Conservation (phyloP, 176 grass and related monocot species). For the Pharus latifolius region DNA sequence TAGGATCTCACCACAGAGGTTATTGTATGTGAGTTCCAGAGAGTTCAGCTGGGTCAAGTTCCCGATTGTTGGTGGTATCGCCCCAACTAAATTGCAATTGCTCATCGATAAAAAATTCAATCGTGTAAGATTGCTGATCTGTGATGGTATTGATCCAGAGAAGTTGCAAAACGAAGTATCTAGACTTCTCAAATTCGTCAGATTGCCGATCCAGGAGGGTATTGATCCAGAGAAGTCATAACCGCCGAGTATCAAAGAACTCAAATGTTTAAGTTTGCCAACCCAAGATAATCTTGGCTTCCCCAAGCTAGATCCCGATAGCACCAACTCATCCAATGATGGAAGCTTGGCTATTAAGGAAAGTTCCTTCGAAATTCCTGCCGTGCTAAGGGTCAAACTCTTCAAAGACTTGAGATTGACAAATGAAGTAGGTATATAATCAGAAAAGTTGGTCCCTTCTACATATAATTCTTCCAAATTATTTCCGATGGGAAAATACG, state of each 20-base stretch:
- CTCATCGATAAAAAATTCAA: not conserved
- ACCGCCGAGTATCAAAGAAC: too few relatives aligned
- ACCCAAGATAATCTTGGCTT: too few relatives aligned
- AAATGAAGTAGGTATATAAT: not conserved
- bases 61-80: not conserved
- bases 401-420: not conserved
- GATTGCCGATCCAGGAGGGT: too few relatives aligned
- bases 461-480: not conserved
- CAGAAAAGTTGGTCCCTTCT: not conserved
- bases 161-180: too few relatives aligned
- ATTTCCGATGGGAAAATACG: not conserved
- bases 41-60: not conserved
- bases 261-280: too few relatives aligned
- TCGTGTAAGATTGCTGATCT: not conserved
- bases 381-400: too few relatives aligned
- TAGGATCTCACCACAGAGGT: constrained; percentile 1
- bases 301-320: too few relatives aligned
- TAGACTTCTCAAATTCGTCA: too few relatives aligned
- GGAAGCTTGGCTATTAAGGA: too few relatives aligned
- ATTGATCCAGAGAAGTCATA: too few relatives aligned
- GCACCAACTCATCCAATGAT: too few relatives aligned
- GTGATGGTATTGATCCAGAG: too few relatives aligned
- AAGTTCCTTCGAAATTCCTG: not conserved
- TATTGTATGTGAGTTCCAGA: constrained; percentile 1
- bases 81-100: not conserved